phyloP scores from a whole-genome alignment of 2,329 filamentous ascomycete genomes.

The Colletotrichum sp. region DNA sequence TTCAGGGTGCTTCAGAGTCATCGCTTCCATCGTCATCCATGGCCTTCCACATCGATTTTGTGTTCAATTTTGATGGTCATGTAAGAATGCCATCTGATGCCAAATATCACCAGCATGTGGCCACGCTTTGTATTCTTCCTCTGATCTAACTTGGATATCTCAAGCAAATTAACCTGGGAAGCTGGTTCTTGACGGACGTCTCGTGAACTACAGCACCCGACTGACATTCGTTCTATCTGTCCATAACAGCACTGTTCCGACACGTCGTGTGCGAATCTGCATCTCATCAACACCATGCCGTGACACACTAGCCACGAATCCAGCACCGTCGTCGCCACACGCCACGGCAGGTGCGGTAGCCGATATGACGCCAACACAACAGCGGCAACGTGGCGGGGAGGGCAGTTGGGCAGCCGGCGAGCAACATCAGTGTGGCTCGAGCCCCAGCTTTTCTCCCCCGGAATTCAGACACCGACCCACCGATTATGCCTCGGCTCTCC shows the following conservation, averaged over 20 bases:
- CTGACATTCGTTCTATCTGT: background rate
- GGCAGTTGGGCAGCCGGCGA: background rate
- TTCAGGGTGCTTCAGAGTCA: background rate
- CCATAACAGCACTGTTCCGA: background rate
- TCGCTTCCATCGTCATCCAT: slow-evolving; percentile 13
- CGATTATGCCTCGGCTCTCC: slow-evolving; percentile 14
- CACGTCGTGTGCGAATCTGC: background rate
- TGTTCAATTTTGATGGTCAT: background rate
- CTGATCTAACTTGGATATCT: background rate
- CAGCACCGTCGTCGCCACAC: background rate
- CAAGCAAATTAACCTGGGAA: background rate
- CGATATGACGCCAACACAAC: background rate
- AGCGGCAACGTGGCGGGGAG: background rate
- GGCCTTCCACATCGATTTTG: background rate
- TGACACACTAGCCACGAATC: background rate
- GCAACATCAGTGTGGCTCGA: background rate
- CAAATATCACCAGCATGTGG: background rate
- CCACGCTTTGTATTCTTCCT: background rate
- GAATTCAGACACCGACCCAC: slow-evolving; percentile 10
- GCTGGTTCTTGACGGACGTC: background rate
- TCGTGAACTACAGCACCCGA: background rate
- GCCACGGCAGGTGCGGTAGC: background rate
- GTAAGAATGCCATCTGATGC: background rate
- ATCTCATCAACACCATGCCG: background rate
- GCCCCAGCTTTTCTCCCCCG: background rate